A percentile compares a stretch with the other conserved stretches of the same genome.
Conservation (phyloP, 495 filamentous ascomycete species). For the Xylaria venustula region DNA sequence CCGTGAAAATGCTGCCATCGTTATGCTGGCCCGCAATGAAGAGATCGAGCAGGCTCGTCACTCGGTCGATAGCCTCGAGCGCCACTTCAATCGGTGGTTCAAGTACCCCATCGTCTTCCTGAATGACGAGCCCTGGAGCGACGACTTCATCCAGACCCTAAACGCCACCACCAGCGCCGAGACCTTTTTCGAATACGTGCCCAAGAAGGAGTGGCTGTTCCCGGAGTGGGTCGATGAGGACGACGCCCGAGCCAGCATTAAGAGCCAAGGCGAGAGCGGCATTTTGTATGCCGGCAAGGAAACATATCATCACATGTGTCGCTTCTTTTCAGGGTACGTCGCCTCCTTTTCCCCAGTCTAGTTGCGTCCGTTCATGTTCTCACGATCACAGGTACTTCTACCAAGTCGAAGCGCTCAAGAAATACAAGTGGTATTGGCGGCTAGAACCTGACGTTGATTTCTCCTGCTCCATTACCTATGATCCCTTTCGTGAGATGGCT, state of each 20-base stretch:
- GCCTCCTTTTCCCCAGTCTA: slow-evolving; percentile 12
- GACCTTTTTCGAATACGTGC: slow-evolving; percentile 73
- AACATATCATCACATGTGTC: slow-evolving; percentile 96
- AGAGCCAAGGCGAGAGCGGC: slow-evolving; percentile 79
- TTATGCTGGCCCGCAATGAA: slow-evolving; percentile 90
- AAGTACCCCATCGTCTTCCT: slow-evolving; percentile 96
- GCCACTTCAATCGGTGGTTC: slow-evolving; percentile 97
- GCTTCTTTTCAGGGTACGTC: slow-evolving; percentile 90
- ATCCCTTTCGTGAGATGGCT: slow-evolving; percentile 55
- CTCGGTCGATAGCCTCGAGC: slow-evolving; percentile 88
- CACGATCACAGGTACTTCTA: slow-evolving; percentile 56
- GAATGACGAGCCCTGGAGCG: slow-evolving; percentile 85
- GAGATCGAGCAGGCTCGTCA: slow-evolving; percentile 87
- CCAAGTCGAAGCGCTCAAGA: slow-evolving; percentile 38
- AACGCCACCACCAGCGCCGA: slow-evolving; percentile 79
- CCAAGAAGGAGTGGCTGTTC: slow-evolving; percentile 83
- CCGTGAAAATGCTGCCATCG: slow-evolving; percentile 87
- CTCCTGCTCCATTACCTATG: slow-evolving; percentile 54
- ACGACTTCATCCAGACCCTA: slow-evolving; percentile 81
- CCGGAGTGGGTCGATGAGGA: slow-evolving; percentile 82
- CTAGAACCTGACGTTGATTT: slow-evolving; percentile 53
- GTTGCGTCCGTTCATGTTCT: background rate
- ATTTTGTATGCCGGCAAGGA: slow-evolving; percentile 99
- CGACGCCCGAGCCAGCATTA: slow-evolving; percentile 79
- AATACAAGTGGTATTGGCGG: slow-evolving; percentile 56